Conservation (phyloP, 169 alveolate genomes). For the Babesia divergens region DNA sequence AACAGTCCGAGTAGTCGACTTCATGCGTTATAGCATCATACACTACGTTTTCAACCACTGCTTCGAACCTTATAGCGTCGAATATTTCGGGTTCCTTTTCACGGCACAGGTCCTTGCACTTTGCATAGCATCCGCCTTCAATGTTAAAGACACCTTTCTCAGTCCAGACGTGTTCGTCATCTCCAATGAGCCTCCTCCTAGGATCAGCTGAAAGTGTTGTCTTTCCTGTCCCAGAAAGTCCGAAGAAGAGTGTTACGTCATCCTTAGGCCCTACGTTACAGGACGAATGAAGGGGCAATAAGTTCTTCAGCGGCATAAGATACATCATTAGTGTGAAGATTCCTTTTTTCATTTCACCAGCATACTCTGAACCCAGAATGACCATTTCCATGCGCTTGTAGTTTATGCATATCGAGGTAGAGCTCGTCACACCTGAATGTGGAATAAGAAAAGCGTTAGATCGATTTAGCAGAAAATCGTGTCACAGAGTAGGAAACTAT, state of each 20-base stretch:
- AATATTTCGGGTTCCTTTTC: conserved; percentile 95
- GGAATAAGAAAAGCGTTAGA: no score
- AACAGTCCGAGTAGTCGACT: conserved; percentile 86
- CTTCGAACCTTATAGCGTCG: conserved; percentile 88
- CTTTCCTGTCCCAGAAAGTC: conserved; percentile 97
- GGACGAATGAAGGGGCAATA: conserved; percentile 95
- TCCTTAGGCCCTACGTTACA: conserved; percentile 90
- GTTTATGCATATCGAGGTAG: conserved; percentile 89
- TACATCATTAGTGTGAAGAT: conserved; percentile 90
- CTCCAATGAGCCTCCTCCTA: conserved; percentile 90
- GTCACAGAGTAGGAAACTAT: no score
- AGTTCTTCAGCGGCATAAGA: conserved; percentile 86
- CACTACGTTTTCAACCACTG: conserved; percentile 88
- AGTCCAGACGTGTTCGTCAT: conserved; percentile 97
- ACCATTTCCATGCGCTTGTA: conserved; percentile 87
- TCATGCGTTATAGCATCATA: conserved; percentile 82
- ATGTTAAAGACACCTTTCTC: conserved; percentile 93
- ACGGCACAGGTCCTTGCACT: conserved; percentile 82
- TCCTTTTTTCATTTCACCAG: conserved; percentile 98
- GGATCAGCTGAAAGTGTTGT: conserved; percentile 96
- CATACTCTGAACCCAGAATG: conserved; percentile 94
- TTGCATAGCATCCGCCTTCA: conserved; percentile 98
- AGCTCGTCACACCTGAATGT: conserved; percentile 84
- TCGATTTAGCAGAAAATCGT: no score
- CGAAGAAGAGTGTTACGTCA: conserved; percentile 93